Conservation (phyloP, 2,329 filamentous ascomycete species). For the Chaetoscypha palmicola region DNA sequence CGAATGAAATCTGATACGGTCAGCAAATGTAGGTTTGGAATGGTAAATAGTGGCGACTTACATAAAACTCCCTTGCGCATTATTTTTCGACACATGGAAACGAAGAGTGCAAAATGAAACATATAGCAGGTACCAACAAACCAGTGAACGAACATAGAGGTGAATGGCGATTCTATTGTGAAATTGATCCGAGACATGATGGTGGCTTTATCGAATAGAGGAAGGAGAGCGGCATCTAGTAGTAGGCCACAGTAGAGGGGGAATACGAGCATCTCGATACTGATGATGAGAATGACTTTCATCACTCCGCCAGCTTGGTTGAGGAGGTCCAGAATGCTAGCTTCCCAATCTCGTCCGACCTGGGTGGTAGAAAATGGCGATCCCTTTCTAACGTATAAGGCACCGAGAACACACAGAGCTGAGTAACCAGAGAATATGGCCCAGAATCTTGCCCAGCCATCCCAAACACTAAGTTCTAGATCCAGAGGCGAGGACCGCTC, state of each 20-base stretch:
- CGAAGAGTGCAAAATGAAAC: slow-evolving; percentile 98
- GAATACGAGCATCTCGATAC: slow-evolving; percentile 97
- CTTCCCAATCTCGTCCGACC: slow-evolving; percentile 60
- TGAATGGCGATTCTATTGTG: slow-evolving; percentile 70
- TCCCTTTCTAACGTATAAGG: slow-evolving; percentile 71
- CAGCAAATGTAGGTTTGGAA: slow-evolving; percentile 22
- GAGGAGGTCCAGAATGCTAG: slow-evolving; percentile 70
- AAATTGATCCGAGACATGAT: slow-evolving; percentile 72
- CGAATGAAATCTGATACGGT: slow-evolving; percentile 74
- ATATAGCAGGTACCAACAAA: slow-evolving; percentile 98
- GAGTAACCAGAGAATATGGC: slow-evolving; percentile 78
- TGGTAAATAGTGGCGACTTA: slow-evolving; percentile 40
- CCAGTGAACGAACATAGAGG: slow-evolving; percentile 95
- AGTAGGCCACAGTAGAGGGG: slow-evolving; percentile 91
- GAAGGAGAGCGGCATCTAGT: slow-evolving; percentile 80
- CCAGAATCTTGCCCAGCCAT: slow-evolving; percentile 54
- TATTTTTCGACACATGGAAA: slow-evolving; percentile 98
- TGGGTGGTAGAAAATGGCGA: slow-evolving; percentile 56
- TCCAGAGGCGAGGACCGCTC: slow-evolving; percentile 37
- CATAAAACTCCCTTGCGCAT: slow-evolving; percentile 90
- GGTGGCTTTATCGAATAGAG: slow-evolving; percentile 77
- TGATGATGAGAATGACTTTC: slow-evolving; percentile 97
- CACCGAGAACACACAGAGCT: slow-evolving; percentile 65
- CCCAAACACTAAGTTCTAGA: slow-evolving; percentile 60
- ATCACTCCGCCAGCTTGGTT: slow-evolving; percentile 93